Percentiles rank a stretch among this genome's conserved stretches.
Conservation (phyloP, 176 grass and related monocot genomes). For the Carex cristatella region DNA sequence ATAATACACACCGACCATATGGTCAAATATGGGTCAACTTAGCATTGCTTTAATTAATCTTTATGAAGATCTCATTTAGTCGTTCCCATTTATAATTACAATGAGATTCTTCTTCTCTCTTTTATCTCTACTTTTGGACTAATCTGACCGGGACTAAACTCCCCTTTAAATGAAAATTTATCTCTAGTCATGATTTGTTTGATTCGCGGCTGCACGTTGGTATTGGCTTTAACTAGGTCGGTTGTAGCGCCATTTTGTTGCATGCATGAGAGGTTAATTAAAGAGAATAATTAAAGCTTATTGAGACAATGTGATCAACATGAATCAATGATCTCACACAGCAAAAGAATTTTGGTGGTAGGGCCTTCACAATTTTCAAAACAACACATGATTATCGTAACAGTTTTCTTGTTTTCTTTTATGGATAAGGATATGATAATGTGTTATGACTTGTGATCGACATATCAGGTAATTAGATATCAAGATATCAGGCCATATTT, state of each 20-base stretch:
- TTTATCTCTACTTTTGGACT: slow-evolving; percentile 2
- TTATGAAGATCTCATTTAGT: not conserved
- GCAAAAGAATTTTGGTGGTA: not conserved
- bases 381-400: not conserved
- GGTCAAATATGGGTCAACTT: not conserved
- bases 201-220: not conserved
- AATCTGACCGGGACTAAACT: not conserved
- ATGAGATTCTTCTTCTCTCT: slow-evolving; percentile 10
- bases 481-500: too few species aligned
- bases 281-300: not conserved
- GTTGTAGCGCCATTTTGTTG: not conserved
- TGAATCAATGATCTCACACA: not conserved
- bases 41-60: slow-evolving; percentile 10
- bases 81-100: not conserved
- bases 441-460: too few species aligned
- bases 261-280: not conserved
- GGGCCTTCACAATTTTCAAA: not conserved
- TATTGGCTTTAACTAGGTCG: not conserved
- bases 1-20: not conserved
- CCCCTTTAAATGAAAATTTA: not conserved
- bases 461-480: too few species aligned
- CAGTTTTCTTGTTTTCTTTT: not conserved
- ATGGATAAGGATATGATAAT: too few species aligned
- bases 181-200: not conserved
- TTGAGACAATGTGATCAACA: not conserved